Conservation (phyloP, 148 eudicot species). For the Camellia granthamiana region DNA sequence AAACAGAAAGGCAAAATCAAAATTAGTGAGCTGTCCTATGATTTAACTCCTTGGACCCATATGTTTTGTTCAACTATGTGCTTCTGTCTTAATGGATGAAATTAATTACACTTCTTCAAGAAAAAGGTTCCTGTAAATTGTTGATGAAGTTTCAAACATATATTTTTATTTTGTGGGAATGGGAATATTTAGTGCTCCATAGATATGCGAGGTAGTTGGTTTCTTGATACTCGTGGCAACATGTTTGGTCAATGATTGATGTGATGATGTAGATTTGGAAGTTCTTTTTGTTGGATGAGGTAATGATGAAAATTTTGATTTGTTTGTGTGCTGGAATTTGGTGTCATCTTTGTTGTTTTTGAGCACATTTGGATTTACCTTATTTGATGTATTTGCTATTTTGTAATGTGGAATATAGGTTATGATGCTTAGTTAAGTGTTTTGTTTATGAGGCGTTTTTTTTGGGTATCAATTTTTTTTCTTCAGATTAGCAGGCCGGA, state of each 20-base stretch:
- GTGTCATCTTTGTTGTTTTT: not conserved
- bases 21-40: not conserved
- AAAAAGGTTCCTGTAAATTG: not conserved
- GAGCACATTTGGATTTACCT: not conserved
- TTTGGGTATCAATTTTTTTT: conserved; percentile 18
- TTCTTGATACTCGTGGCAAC: not conserved
- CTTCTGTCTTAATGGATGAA: no score
- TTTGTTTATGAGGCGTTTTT: conserved; percentile 3
- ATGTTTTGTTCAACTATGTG: no score
- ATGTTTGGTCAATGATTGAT: not conserved
- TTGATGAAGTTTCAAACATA: not conserved
- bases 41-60: not conserved
- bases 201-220: not conserved
- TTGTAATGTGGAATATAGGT: not conserved
- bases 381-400: conserved; percentile 2
- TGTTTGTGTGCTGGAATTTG: not conserved
- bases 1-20: no score
- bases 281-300: conserved; percentile 8
- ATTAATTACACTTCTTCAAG: not conserved
- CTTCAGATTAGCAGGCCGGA: conserved; percentile 89
- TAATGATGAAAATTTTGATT: not conserved
- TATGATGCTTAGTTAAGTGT: conserved; percentile 1
- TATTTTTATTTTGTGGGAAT: not conserved
- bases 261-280: not conserved
- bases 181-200: not conserved